Percentiles rank a stretch among this genome's conserved stretches.
These are phyloP conservation scores for Phytophthora syringae DNA, from an alignment of 352 stramenopile genomes.

Conservation along the genomic window DNA sequence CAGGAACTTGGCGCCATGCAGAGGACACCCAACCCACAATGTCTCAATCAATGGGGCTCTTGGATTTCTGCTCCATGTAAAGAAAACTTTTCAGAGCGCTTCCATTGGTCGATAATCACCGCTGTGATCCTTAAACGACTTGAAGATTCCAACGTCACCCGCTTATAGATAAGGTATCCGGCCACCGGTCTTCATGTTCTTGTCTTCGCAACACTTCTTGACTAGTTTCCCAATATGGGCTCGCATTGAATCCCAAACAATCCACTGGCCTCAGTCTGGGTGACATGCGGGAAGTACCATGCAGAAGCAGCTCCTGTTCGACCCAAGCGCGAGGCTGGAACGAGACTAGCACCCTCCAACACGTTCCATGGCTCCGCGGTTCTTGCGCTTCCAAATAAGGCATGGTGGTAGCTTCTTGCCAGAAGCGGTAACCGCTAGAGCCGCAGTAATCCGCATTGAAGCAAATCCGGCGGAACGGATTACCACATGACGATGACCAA, in stretches of 20 bases:
- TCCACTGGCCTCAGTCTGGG: neutral
- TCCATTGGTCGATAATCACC: conserved; percentile 8
- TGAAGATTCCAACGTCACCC: neutral
- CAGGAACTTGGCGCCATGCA: neutral
- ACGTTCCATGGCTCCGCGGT: conserved; percentile 3
- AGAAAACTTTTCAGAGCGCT: conserved; percentile 16
- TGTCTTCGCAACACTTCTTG: neutral
- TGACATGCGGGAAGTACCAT: neutral
- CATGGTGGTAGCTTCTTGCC: conserved; percentile 1
- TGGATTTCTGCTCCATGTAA: conserved; percentile 7
- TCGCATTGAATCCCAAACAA: neutral
- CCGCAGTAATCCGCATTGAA: conserved; percentile 31
- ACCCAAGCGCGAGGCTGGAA: conserved; percentile 17
- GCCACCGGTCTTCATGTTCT: neutral
- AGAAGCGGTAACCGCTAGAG: conserved; percentile 11
- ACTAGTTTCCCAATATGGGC: neutral
- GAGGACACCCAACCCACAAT: neutral
- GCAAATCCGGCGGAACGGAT: conserved; percentile 31
- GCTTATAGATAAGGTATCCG: neutral
- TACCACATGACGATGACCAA: conserved; percentile 21
- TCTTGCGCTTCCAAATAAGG: conserved; percentile 6
- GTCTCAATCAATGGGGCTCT: neutral
- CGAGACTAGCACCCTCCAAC: neutral
- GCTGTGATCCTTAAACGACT: neutral
- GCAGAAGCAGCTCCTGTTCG: neutral